Evolutionary conservation across 768 basidiomycete species (phyloP), one percentile per base, ranked within the genome.

Genomic region (Termitomyces sp.): DNA sequence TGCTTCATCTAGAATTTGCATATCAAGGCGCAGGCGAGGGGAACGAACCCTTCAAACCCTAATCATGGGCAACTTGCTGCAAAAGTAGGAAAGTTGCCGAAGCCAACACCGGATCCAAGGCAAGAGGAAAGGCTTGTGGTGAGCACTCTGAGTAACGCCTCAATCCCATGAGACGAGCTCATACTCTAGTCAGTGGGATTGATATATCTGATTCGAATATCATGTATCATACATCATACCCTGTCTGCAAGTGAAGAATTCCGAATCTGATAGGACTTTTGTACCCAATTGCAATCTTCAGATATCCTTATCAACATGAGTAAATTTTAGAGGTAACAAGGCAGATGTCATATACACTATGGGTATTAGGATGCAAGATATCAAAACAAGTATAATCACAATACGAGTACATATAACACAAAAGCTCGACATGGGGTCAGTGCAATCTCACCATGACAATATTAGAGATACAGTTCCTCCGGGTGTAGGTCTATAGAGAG

Each of bases 1-100:
- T 60, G 63, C 46, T 55, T 55, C 61, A 57, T 60, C 57, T 56
- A 53, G 59, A 59, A 61, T 51, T 62, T 57, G 58, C 56, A 52
- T 64, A 55, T 67, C 50, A 64, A 81, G 81, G 72, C 75, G 54
- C 75, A 80, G 60, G 69, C 64, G 62, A 76, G 77, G 62, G 79
- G 79, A 18, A 77, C 76, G 24, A 71, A 72, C 59, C 55, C 71
- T 34, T 69, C 76, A 40, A 79, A 82, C 62, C 81, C 82, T 20
- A 78, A 80, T 45, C 71, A 72, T 64, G 82, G 82, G 26, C 74
- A 73, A 53, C 74, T 84, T 37, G 74, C 81, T 52, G 65, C 73
- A 32, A 72, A 80, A 62, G 70, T 72, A 49, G 76, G 71, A 40
- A 74, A 74, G 49, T 75, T 78, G 60, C 72, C 71, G 44, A 75